phyloP scores from a whole-genome alignment of 805 yeast genomes.

The Torulaspora quercuum region DNA sequence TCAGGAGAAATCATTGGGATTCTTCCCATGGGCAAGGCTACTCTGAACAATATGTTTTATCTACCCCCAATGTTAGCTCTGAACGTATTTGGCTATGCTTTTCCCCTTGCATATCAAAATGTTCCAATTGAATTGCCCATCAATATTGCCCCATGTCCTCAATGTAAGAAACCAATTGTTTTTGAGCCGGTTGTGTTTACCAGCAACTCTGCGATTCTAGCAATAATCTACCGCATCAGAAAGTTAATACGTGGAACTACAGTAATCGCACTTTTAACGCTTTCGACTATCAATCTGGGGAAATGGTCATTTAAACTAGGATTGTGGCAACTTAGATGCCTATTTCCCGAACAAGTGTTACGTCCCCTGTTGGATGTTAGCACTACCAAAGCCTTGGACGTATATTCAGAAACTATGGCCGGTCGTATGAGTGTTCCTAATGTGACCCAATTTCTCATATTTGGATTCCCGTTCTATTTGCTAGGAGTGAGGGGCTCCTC shows the following conservation, averaged over 20 bases:
- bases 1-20: conserved; percentile 15
- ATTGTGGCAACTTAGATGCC: conserved; percentile 27
- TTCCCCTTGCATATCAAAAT: conserved; percentile 2
- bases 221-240: conserved; percentile 4
- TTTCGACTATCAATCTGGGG: conserved; percentile 19
- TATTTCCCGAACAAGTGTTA: conserved; percentile 30
- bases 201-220: conserved; percentile 11
- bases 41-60: conserved; percentile 12
- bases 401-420: conserved; percentile 23
- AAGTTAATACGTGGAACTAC: conserved; percentile 12
- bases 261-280: conserved; percentile 7
- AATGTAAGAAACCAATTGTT: conserved; percentile 20
- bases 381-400: conserved; percentile 31
- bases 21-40: conserved; percentile 16
- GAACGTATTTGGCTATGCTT: conserved; percentile 11
- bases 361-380: conserved; percentile 24
- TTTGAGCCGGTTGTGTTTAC: conserved; percentile 8
- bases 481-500: conserved; percentile 9
- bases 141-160: conserved; percentile 22
- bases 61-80: conserved; percentile 11
- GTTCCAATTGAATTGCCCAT: conserved; percentile 11
- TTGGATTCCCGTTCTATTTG: conserved; percentile 26
- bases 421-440: conserved; percentile 24
- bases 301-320: conserved; percentile 26
- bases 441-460: conserved; percentile 18